phyloP scores from a whole-genome alignment of 2,329 filamentous ascomycete genomes.

The Fusarium haematococcum region DNA sequence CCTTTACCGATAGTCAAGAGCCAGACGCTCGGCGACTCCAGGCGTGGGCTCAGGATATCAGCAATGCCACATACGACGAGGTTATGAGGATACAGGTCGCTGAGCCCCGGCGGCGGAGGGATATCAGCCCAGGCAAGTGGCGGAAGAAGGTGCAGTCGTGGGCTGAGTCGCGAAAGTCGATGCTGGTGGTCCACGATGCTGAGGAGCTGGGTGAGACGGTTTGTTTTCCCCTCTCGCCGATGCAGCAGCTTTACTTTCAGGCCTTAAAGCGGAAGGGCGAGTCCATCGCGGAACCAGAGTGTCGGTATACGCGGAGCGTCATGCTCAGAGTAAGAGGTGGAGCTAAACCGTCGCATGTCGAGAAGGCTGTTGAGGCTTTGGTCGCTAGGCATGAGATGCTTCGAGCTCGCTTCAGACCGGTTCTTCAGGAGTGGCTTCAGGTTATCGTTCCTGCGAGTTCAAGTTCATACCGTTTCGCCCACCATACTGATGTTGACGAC shows the following conservation, averaged over 20 bases:
- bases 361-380: slow-evolving; percentile 61
- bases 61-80: slow-evolving; percentile 58
- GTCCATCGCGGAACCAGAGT: slow-evolving; percentile 49
- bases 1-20: slow-evolving; percentile 53
- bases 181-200: slow-evolving; percentile 48
- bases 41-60: slow-evolving; percentile 66
- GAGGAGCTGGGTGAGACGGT: slow-evolving; percentile 42
- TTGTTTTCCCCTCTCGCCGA: slow-evolving; percentile 62
- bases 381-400: slow-evolving; percentile 65
- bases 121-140: neutral
- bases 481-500: slow-evolving; percentile 55
- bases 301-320: slow-evolving; percentile 64
- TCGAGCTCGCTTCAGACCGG: slow-evolving; percentile 57
- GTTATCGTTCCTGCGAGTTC: slow-evolving; percentile 54
- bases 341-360: slow-evolving; percentile 57
- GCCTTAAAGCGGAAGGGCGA: slow-evolving; percentile 56
- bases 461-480: slow-evolving; percentile 58
- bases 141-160: slow-evolving; percentile 17
- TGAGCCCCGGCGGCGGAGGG: slow-evolving; percentile 47
- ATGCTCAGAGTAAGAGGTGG: slow-evolving; percentile 58
- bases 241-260: slow-evolving; percentile 66
- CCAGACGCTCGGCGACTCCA: slow-evolving; percentile 59
- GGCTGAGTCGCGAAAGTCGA: slow-evolving; percentile 29
- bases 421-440: slow-evolving; percentile 59
- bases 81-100: slow-evolving; percentile 59